Conservation (phyloP, 805 yeast species). For the Kuraishia floccosa region DNA sequence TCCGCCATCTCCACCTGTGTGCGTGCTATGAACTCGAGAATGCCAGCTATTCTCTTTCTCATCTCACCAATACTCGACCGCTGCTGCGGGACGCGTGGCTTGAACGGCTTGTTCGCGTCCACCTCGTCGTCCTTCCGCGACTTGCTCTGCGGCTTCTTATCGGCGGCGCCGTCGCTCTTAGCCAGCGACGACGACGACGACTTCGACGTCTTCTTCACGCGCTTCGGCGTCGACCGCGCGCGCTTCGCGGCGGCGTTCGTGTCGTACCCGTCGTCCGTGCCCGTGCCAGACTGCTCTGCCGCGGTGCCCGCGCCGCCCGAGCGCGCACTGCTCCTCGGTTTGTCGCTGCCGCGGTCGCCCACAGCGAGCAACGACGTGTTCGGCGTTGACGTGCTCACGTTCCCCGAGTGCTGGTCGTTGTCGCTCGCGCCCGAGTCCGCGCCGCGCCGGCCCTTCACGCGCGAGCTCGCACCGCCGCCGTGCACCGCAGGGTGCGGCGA, state of each 20-base stretch:
- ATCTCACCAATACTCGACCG: slow-evolving; percentile 71
- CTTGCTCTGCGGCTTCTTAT: slow-evolving; percentile 8
- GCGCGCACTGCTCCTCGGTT: background rate
- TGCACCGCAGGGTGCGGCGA: background rate
- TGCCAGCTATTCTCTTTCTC: slow-evolving; percentile 81
- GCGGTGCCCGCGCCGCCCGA: background rate
- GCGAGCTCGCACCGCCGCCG: background rate
- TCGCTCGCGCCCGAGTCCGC: background rate
- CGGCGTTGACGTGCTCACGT: background rate
- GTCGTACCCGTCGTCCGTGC: no score
- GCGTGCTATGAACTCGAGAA: slow-evolving; percentile 81
- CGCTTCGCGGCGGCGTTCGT: slow-evolving; percentile 11
- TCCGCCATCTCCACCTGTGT: slow-evolving; percentile 75
- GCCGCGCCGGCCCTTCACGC: background rate
- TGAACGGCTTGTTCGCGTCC: slow-evolving; percentile 58
- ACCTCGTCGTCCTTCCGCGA: slow-evolving; percentile 20
- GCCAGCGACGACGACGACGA: slow-evolving; percentile 1
- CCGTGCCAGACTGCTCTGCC: slow-evolving; percentile 1
- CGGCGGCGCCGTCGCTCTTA: background rate
- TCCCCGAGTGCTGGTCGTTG: slow-evolving; percentile 2
- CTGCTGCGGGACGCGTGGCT: slow-evolving; percentile 74
- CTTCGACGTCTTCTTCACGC: slow-evolving; percentile 3
- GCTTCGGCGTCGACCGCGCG: background rate
- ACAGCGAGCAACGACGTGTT: no score
- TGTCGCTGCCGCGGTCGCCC: background rate